Evolutionary conservation across 768 basidiomycete genomes (phyloP), one percentile per base, ranked within the genome.

Genomic region (Ramaria rubella): DNA sequence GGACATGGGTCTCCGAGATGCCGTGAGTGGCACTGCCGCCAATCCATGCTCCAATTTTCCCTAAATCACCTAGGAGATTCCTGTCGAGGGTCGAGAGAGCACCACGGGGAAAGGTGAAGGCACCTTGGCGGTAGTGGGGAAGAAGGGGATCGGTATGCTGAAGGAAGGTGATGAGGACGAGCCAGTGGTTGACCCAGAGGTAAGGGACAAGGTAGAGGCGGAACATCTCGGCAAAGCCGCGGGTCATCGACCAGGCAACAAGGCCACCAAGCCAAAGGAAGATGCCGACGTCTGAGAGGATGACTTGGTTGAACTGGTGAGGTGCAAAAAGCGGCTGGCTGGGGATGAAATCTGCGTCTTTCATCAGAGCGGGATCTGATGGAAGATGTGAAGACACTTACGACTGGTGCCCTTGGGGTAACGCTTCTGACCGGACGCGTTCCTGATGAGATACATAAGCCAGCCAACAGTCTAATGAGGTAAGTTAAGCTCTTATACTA

Each of bases 131-230:
- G 79, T 96, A 97, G 73, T 97, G 95, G 49, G 94, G 94, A 43
- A 98, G 81, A 45, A 87, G 70, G 19, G 94, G 92, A 73, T 97
- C 95, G 64, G 95, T 97, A 77, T 99, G 95, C 75, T 99, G 95
- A 50, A 97, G 78, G 87, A 92, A 97, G 19, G 94, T 96, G 75
- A 97, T 96, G 64, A 93, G 66, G 57, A 97, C 91, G 53, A 97
- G 80, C 94, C 94, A 96, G 77, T 93, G 90, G 77, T 91, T 91
- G 53, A 87, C 83, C 87, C 89, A 92, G 59, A 98, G 77, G 75
- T 97, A 98, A 52, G 94, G 93, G 17, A 90, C 78, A 54, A 90
- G 68, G 70, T 97, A 99, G 61, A 87, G 72, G 60, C 81, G 78
- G 73, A 90, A 81, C 49, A 96, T 85, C 45, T 81, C 81, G 44